Percentiles rank a stretch among this genome's conserved stretches.
Evolutionary conservation across 768 basidiomycete genomes (phyloP).

Genomic region (Naematelia aurantialba): DNA sequence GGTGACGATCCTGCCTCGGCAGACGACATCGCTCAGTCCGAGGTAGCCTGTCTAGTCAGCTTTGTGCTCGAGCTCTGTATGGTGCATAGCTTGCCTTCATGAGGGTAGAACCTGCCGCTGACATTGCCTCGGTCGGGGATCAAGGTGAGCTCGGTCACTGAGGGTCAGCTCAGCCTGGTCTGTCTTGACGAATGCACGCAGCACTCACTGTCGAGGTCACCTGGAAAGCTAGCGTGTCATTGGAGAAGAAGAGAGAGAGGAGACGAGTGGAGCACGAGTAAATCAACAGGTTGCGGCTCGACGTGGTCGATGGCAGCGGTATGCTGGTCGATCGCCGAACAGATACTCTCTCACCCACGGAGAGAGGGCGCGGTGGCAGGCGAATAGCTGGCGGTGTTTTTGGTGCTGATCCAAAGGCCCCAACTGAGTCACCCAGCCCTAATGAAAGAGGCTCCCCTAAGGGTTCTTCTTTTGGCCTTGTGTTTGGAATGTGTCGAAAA

Average conservation of each 20-base stretch:
- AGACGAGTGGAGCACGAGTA: neutral
- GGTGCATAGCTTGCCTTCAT: constrained; percentile 23
- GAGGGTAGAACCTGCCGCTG: constrained; percentile 30
- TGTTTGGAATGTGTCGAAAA: too few species aligned
- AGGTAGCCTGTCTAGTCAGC: constrained; percentile 30
- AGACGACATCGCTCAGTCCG: constrained; percentile 32
- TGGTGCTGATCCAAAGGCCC: too few species aligned
- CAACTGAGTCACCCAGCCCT: too few species aligned
- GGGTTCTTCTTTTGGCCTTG: too few species aligned
- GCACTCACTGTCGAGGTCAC: neutral
- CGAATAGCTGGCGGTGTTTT: neutral
- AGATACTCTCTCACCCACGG: neutral
- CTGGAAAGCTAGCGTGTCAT: neutral
- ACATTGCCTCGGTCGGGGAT: constrained; percentile 28
- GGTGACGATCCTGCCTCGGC: constrained; percentile 24
- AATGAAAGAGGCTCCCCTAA: too few species aligned
- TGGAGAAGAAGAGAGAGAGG: neutral
- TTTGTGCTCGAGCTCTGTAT: neutral
- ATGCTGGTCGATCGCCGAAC: neutral
- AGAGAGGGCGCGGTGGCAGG: neutral
- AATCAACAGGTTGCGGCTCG: neutral
- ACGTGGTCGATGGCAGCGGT: neutral
- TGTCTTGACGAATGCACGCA: too few species aligned
- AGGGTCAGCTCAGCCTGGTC: too few species aligned
- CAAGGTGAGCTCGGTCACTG: constrained; percentile 34